These are phyloP conservation scores for Fusarium scirpi DNA, from an alignment of 2,329 filamentous ascomycete species.

Conservation along the genomic window DNA sequence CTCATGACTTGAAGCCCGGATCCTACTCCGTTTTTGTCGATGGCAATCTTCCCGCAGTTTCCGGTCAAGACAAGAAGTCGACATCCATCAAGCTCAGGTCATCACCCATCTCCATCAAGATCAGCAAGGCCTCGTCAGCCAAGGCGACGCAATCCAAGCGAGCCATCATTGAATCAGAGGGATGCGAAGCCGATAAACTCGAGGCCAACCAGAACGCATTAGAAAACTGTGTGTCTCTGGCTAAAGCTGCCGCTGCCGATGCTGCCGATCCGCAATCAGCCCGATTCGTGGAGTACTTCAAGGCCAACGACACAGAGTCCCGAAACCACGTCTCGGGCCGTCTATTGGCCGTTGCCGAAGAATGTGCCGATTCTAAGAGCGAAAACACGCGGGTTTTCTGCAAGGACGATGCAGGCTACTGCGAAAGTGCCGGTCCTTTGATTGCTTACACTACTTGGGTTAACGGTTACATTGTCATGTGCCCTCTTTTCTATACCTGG, in stretches of 20 bases:
- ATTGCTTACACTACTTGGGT: slow-evolving; percentile 41
- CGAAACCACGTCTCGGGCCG: slow-evolving; percentile 33
- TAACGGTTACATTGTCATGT: slow-evolving; percentile 35
- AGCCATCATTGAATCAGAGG: not conserved
- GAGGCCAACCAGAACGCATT: slow-evolving; percentile 21
- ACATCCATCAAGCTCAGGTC: slow-evolving; percentile 10
- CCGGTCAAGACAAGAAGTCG: not conserved
- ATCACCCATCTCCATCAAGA: slow-evolving; percentile 1
- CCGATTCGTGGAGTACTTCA: slow-evolving; percentile 41
- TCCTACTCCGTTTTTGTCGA: slow-evolving; percentile 29
- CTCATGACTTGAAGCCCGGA: slow-evolving; percentile 23
- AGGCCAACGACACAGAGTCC: slow-evolving; percentile 33
- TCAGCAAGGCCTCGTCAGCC: slow-evolving; percentile 17
- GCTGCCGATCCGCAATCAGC: slow-evolving; percentile 20
- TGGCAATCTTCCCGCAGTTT: not conserved
- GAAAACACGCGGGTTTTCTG: slow-evolving; percentile 23
- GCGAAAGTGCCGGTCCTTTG: slow-evolving; percentile 26
- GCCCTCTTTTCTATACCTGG: slow-evolving; percentile 33
- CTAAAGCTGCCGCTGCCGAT: slow-evolving; percentile 32
- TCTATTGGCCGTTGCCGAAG: slow-evolving; percentile 32
- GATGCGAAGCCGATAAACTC: slow-evolving; percentile 14
- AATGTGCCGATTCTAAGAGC: slow-evolving; percentile 22
- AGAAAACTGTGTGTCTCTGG: slow-evolving; percentile 30
- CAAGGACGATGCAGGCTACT: slow-evolving; percentile 15
- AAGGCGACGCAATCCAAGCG: slow-evolving; percentile 1